Conservation (phyloP, 169 alveolate genomes). For the Cryptosporidium parvum region DNA sequence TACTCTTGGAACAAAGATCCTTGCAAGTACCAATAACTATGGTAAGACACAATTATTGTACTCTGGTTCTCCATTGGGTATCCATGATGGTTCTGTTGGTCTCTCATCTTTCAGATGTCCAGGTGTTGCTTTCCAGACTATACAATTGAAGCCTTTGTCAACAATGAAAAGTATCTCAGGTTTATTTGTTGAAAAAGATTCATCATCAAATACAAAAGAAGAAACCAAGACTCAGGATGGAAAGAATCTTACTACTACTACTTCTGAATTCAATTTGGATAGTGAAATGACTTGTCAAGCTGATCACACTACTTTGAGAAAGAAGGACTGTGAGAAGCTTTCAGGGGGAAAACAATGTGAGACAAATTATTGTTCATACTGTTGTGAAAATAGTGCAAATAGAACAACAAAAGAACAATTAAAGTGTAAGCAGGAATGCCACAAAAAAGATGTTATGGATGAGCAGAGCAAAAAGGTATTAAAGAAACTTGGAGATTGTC, state of each 20-base stretch:
- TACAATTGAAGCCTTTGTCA: slow-evolving; percentile 57
- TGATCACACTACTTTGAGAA: slow-evolving; percentile 24
- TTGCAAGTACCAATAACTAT: slow-evolving; percentile 72
- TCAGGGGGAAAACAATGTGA: slow-evolving; percentile 68
- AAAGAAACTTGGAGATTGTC: slow-evolving; percentile 40
- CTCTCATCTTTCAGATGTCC: slow-evolving; percentile 66
- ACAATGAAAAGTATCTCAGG: slow-evolving; percentile 41
- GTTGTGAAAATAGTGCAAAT: slow-evolving; percentile 63
- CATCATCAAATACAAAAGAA: background rate
- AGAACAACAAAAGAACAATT: slow-evolving; percentile 39
- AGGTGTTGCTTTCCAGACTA: slow-evolving; percentile 70
- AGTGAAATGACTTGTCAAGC: slow-evolving; percentile 38
- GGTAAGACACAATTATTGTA: slow-evolving; percentile 71
- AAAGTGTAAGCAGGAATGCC: slow-evolving; percentile 61
- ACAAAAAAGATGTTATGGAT: slow-evolving; percentile 27
- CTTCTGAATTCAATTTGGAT: background rate
- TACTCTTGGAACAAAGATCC: slow-evolving; percentile 52
- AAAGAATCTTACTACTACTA: background rate
- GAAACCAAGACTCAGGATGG: background rate
- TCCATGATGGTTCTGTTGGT: slow-evolving; percentile 71
- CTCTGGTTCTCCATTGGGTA: slow-evolving; percentile 62
- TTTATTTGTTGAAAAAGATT: slow-evolving; percentile 21
- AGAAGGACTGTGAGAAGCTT: slow-evolving; percentile 51
- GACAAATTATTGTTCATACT: slow-evolving; percentile 58
- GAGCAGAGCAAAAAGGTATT: slow-evolving; percentile 35